Base-by-base conservation (phyloP, 305 asterid genomes). In the Rubia occidens region DNA sequence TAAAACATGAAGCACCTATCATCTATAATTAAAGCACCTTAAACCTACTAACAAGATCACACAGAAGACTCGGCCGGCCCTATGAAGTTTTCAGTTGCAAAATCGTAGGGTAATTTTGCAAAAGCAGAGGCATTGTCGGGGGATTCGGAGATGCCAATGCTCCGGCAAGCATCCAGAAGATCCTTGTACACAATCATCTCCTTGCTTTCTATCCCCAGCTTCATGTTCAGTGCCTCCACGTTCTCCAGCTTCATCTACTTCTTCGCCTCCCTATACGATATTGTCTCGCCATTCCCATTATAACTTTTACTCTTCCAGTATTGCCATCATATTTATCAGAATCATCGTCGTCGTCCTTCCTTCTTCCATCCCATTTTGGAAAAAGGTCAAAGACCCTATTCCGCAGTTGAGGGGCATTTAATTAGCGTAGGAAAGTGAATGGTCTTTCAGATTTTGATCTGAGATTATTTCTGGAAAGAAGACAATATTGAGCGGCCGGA, bases 221-320 rank as follows among this genome's bases (percentile, higher is more conserved):
- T 89, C 82, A 75, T 83, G 78, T 95, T 91, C 78, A 91, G 72
- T 21, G 88, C 85, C 70, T 85, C 91, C 77, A 91, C 96, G 70
- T 94, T 86, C 82, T 87, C 97, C 82, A 94, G 82, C 84, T 97
- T 84, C 96, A 95, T 91, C 84, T 91, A 24, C 75, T 84, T 85
- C 87, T 85, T 94, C 56, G 89, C 99, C 87, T 95, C 99, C 56
- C 78, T 88, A 44, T 76, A 84, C 53, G 96, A 75, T 79, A 95
- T 86, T 67, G 56, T 67, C 47, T 75, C 78, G 37, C 68, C 86
- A 10, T 40, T 69, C 18, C 68, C 86, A 26, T 26, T 26, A 1
- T 26, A 1, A 7, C 21, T 69, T 2, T 37, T 61, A 7, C 20
- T 67, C 62, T 58, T 56, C 10, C 18, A 49, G 13, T 60, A 6